These are phyloP conservation scores for Euphorbia tirucalli DNA, from an alignment of 345 rosid genomes.

Conservation along the genomic window DNA sequence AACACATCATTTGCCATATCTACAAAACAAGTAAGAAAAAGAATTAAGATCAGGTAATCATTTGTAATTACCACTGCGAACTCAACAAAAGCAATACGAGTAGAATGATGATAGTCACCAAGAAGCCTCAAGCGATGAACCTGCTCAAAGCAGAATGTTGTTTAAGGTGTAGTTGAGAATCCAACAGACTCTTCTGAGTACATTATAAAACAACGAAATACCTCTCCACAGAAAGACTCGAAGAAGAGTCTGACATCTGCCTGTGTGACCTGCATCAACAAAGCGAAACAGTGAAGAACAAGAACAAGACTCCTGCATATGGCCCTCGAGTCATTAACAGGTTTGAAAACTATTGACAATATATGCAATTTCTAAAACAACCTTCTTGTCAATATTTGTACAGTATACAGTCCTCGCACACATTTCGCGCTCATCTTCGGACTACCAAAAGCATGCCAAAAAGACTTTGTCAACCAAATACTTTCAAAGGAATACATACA, in stretches of 20 bases:
- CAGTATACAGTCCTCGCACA: conserved; percentile 96
- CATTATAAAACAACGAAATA: conserved; percentile 26
- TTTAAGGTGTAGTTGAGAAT: conserved; percentile 2
- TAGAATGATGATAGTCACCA: conserved; percentile 88
- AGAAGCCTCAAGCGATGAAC: conserved; percentile 91
- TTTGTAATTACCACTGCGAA: conserved; percentile 54
- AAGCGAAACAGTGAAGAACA: conserved; percentile 15
- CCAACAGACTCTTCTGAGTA: conserved; percentile 3
- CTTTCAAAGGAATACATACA: conserved; percentile 6
- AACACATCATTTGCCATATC: background rate
- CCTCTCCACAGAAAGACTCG: conserved; percentile 90
- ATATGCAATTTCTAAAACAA: conserved; percentile 20
- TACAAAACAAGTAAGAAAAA: background rate
- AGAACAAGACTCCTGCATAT: background rate
- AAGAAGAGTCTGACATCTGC: conserved; percentile 79
- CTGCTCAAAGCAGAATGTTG: conserved; percentile 32
- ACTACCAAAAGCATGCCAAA: conserved; percentile 41
- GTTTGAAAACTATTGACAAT: conserved; percentile 3
- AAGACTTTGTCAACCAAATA: conserved; percentile 16
- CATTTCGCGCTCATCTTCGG: conserved; percentile 98
- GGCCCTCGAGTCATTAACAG: background rate
- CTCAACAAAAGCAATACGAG: conserved; percentile 96
- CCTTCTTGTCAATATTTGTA: conserved; percentile 96
- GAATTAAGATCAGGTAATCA: background rate
- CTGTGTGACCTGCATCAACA: conserved; percentile 66